Conservation (phyloP, 768 basidiomycete genomes). For the Hortiboletus campestris region DNA sequence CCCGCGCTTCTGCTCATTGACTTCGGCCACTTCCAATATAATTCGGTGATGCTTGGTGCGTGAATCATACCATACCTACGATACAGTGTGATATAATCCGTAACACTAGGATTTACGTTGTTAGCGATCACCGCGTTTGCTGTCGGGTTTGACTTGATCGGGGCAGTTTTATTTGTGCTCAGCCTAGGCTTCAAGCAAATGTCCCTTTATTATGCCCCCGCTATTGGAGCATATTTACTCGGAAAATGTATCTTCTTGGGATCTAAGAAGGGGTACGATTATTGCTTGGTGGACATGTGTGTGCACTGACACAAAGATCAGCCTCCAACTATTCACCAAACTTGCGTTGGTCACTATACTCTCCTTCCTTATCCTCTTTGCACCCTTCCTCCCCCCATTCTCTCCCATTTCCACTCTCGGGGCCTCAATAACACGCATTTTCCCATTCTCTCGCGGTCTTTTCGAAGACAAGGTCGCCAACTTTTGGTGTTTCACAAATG, state of each 20-base stretch:
- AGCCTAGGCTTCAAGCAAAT: constrained; percentile 94
- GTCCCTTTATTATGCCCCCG: constrained; percentile 92
- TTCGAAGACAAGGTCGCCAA: constrained; percentile 98
- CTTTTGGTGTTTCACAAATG: constrained; percentile 94
- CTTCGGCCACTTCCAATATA: constrained; percentile 95
- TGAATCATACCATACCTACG: constrained; percentile 7
- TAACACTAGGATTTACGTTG: constrained; percentile 58
- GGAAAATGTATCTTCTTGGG: constrained; percentile 89
- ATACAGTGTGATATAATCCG: neutral
- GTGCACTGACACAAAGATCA: constrained; percentile 14
- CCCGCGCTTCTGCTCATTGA: constrained; percentile 84
- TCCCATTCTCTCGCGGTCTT: constrained; percentile 86
- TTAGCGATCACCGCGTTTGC: constrained; percentile 71
- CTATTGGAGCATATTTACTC: constrained; percentile 84
- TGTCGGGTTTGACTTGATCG: constrained; percentile 64
- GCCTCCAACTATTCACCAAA: constrained; percentile 57
- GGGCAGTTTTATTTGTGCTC: constrained; percentile 77
- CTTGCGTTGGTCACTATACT: constrained; percentile 60
- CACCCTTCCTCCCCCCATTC: constrained; percentile 77
- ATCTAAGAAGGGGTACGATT: constrained; percentile 59
- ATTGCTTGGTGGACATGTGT: neutral
- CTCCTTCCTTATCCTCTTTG: constrained; percentile 69
- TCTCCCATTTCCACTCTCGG: constrained; percentile 47
- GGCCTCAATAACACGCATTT: constrained; percentile 78
- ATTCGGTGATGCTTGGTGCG: constrained; percentile 87